Evolutionary conservation across 169 alveolate genomes (phyloP), one percentile per base, ranked within the genome.

Genomic region (Babesia ovata): DNA sequence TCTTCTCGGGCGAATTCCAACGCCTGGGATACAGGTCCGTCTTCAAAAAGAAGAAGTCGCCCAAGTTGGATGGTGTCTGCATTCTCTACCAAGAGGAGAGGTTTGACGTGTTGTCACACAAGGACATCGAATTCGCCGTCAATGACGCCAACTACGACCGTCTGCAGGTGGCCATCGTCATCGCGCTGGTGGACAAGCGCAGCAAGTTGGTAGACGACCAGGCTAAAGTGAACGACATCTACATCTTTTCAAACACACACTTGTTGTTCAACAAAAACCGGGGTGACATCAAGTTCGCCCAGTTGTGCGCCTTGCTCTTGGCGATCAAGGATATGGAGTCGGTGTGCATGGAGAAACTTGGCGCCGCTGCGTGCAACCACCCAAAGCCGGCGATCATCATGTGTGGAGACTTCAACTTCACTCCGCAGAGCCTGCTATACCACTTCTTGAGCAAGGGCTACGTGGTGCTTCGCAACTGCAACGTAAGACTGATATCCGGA

Each of bases 371-470:
- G 14, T 26, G 12, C 14, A 42, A 44, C 19, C 46, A 16, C 56
- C 61, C 72, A 0, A 70, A 39, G 71, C 94, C 94, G 16, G 70
- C 76, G 56, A 75, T 86, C 11, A 66, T 90, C 58, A 72, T 90
- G 63, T 90, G 94, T 58, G 94, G 92, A 0, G 94, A 90, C 79
- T 72, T 86, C 57, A 90, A 90, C 79, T 70, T 86, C 70, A 90
- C 94, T 6, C 94, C 94, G 9, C 91, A 90, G 50, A 86, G 92
- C 52, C 52, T 90, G 49, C 54, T 90, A 36, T 90, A 90, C 82
- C 76, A 86, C 67, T 86, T 77, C 69, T 70, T 90, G 29, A 63
- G 74, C 56, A 78, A 90, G 49, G 91, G 94, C 17, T 85, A 75
- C 59, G 89, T 79, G 44, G 87, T 76, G 52, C 74, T 90, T 54